Conservation (phyloP, 257 asterid species). For the Verbena officinalis region DNA sequence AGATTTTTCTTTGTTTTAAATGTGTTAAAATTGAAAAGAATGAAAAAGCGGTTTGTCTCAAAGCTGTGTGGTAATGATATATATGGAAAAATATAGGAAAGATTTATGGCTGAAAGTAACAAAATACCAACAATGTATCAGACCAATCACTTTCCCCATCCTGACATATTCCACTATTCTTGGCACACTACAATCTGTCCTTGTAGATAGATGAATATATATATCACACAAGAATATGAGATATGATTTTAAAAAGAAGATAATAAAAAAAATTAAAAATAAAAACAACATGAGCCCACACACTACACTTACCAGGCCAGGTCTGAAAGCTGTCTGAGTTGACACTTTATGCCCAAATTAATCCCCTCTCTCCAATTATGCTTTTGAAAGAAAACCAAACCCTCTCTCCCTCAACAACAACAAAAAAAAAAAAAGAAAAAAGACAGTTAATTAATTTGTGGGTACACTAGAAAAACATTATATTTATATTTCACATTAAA, state of each 20-base stretch:
- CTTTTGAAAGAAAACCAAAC: too few species aligned
- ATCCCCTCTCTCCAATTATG: background rate
- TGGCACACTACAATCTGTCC: conserved; percentile 15
- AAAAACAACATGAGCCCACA: conserved; percentile 30
- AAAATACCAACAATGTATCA: conserved; percentile 15
- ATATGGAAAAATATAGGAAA: conserved; percentile 13
- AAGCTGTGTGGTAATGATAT: conserved; percentile 8
- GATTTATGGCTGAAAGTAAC: conserved; percentile 14
- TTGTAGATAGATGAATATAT: background rate
- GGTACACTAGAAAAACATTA: too few species aligned
- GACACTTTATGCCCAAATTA: conserved; percentile 32
- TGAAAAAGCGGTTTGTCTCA: conserved; percentile 8
- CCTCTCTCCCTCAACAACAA: too few species aligned
- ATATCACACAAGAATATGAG: conserved; percentile 13
- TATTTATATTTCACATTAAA: too few species aligned
- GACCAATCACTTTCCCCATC: conserved; percentile 7
- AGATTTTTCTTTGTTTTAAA: conserved; percentile 15
- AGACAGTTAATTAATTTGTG: too few species aligned
- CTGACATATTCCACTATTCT: conserved; percentile 19
- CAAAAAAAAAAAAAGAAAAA: too few species aligned
- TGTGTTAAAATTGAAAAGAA: conserved; percentile 22
- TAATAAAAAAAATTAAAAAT: too few species aligned
- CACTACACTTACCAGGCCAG: conserved; percentile 19
- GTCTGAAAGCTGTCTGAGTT: conserved; percentile 35
- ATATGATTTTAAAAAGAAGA: too few species aligned